Conservation (phyloP, 1,284 basidiomycete genomes). For the Ceratobasidium sp. region DNA sequence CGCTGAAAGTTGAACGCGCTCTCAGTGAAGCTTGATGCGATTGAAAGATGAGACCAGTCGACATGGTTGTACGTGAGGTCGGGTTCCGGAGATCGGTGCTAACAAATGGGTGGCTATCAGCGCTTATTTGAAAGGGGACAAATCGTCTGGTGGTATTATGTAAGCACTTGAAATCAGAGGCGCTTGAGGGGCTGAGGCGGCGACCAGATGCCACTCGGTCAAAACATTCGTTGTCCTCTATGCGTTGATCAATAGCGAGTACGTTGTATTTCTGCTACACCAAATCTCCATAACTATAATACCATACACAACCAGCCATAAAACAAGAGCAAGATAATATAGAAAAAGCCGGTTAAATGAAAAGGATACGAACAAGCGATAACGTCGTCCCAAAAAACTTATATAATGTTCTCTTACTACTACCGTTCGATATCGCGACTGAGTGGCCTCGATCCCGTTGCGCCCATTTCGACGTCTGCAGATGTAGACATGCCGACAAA, state of each 20-base stretch:
- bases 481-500: constrained; percentile 15
- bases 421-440: constrained; percentile 27
- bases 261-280: background rate
- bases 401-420: background rate
- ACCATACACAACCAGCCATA: background rate
- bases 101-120: no score
- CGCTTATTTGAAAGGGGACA: no score
- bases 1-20: constrained; percentile 50
- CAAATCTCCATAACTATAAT: background rate
- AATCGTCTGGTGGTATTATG: no score
- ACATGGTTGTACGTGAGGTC: no score
- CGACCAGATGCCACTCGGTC: no score
- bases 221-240: no score
- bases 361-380: background rate
- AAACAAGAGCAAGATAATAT: background rate
- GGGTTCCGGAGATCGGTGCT: no score
- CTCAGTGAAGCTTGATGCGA: constrained; percentile 44
- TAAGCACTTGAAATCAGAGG: no score
- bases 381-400: no score
- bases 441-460: constrained; percentile 18
- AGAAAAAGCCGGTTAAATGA: background rate
- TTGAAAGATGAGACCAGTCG: background rate
- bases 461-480: constrained; percentile 28
- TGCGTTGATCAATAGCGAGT: no score
- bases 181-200: no score